These are phyloP conservation scores for Zygosaccharomyces siamensis DNA, from an alignment of 805 yeast genomes.

Conservation along the genomic window DNA sequence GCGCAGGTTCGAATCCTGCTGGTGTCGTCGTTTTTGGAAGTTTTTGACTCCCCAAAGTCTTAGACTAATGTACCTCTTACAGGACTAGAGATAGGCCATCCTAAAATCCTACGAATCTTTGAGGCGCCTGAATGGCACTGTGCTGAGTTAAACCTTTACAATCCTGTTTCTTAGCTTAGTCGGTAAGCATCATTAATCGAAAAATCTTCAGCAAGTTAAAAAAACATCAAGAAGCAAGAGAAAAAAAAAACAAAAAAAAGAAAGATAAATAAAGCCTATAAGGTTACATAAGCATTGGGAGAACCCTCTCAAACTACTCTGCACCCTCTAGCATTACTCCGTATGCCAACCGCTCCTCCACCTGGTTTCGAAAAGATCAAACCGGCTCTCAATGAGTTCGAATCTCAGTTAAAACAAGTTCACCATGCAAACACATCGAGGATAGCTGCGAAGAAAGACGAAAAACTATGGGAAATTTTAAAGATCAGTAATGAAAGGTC, in stretches of 20 bases:
- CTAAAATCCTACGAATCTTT: no score
- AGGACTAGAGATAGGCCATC: no score
- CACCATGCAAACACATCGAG: conserved; percentile 39
- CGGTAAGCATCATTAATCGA: neutral
- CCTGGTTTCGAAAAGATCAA: conserved; percentile 66
- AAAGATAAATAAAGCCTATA: neutral
- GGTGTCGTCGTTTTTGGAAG: conserved; percentile 41
- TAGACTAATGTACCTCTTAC: no score
- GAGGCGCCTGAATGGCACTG: no score
- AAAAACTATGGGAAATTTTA: conserved; percentile 64
- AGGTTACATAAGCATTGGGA: neutral
- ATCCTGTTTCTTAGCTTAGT: neutral
- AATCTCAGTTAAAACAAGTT: conserved; percentile 50
- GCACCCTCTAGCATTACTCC: neutral
- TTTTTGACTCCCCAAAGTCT: no score
- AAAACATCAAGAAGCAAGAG: neutral
- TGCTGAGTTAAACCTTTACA: neutral
- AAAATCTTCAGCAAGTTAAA: neutral
- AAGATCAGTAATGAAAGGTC: conserved; percentile 71
- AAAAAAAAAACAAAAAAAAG: neutral
- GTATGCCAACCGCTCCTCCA: conserved; percentile 46
- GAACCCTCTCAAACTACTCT: neutral
- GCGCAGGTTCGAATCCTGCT: conserved; percentile 80
- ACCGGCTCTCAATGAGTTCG: conserved; percentile 59
- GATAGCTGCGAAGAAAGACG: conserved; percentile 47